A percentile compares a stretch with the other conserved stretches of the same genome.
phyloP scores from a whole-genome alignment of 345 rosid genomes.

The Pugionium dolabratum region DNA sequence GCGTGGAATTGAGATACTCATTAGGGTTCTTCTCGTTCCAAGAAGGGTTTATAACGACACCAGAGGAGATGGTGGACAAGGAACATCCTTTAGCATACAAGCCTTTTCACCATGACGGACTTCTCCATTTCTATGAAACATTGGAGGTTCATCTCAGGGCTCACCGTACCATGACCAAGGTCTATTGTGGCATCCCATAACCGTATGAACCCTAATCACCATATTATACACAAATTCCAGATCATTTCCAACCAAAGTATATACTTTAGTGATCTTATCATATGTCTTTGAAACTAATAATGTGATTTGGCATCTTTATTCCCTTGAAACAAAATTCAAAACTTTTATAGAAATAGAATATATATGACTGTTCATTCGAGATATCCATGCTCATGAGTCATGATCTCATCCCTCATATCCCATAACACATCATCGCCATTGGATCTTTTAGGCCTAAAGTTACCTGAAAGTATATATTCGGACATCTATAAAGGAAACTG shows the following conservation, averaged over 20 bases:
- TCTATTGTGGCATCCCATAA: slow-evolving; percentile 48
- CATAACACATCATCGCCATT: no score
- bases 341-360: no score
- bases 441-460: no score
- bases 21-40: slow-evolving; percentile 59
- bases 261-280: background rate
- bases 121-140: slow-evolving; percentile 50
- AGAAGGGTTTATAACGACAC: slow-evolving; percentile 45
- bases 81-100: slow-evolving; percentile 60
- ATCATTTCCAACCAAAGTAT: slow-evolving; percentile 1
- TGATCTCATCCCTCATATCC: no score
- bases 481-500: no score
- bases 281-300: background rate
- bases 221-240: background rate
- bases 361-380: no score
- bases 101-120: slow-evolving; percentile 54
- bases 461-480: no score
- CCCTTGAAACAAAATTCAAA: slow-evolving; percentile 3
- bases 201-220: background rate
- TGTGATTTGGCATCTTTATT: background rate
- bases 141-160: slow-evolving; percentile 39
- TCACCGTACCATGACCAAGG: slow-evolving; percentile 51
- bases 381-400: no score
- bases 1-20: slow-evolving; percentile 55
- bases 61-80: slow-evolving; percentile 59